Evolutionary conservation across 768 basidiomycete species (phyloP).

Genomic region (Tulasnella sp.): DNA sequence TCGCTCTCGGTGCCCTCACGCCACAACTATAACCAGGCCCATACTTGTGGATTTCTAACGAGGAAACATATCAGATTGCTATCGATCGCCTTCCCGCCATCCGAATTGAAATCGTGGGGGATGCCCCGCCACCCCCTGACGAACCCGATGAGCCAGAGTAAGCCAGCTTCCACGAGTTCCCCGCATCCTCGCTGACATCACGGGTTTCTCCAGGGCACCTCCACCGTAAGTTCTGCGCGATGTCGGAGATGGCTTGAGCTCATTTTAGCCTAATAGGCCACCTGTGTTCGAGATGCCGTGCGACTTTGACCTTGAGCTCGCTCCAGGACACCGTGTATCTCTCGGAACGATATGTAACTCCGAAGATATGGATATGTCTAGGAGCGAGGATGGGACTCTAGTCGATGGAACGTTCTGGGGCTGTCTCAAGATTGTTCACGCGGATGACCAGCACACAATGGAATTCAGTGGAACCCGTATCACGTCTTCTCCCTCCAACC

Average conservation of each 20-base stretch:
- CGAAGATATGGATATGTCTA: slow-evolving; percentile 79
- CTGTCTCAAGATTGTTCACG: slow-evolving; percentile 70
- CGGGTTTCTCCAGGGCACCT: slow-evolving; percentile 25
- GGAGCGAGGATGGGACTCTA: slow-evolving; percentile 78
- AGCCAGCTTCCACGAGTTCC: not conserved
- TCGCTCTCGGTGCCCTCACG: not conserved
- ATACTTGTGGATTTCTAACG: slow-evolving; percentile 50
- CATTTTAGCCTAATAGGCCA: slow-evolving; percentile 24
- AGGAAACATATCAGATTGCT: slow-evolving; percentile 86
- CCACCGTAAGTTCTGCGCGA: slow-evolving; percentile 46
- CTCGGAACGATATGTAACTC: slow-evolving; percentile 69
- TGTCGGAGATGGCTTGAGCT: slow-evolving; percentile 19
- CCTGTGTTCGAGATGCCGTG: slow-evolving; percentile 82
- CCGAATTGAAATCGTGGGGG: slow-evolving; percentile 74
- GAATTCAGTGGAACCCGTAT: slow-evolving; percentile 74
- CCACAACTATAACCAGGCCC: slow-evolving; percentile 36
- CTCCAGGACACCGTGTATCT: slow-evolving; percentile 65
- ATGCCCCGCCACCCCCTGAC: slow-evolving; percentile 72
- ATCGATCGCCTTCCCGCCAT: slow-evolving; percentile 68
- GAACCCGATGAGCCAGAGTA: slow-evolving; percentile 58
- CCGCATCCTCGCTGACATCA: not conserved
- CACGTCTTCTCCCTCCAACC: slow-evolving; percentile 33
- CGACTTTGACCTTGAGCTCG: slow-evolving; percentile 68
- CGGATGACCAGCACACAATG: slow-evolving; percentile 52
- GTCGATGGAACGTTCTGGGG: slow-evolving; percentile 85